Evolutionary conservation across 768 basidiomycete species (phyloP).

Genomic region (Roridomyces roridus): DNA sequence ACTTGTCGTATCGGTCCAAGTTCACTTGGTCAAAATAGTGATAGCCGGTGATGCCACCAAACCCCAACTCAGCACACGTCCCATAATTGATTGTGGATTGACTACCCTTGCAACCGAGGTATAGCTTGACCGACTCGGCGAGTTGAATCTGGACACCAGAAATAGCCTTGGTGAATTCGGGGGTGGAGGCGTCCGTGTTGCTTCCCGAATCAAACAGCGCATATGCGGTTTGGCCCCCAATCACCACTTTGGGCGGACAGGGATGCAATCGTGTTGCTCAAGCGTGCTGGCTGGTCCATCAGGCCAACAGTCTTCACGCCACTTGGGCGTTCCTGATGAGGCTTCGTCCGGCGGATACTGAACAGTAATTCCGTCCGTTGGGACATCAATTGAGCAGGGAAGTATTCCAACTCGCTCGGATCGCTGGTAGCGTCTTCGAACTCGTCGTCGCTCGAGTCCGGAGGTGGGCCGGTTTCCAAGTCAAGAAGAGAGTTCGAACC

Average conservation of each 20-base stretch:
- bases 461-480: too few relatives aligned
- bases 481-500: too few relatives aligned
- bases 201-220: neutral
- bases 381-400: too few relatives aligned
- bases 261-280: neutral
- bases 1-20: neutral
- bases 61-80: neutral
- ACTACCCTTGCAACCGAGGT: neutral
- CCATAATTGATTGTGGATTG: neutral
- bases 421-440: too few relatives aligned
- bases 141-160: neutral
- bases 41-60: neutral
- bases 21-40: neutral
- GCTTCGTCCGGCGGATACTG: too few relatives aligned
- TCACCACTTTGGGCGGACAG: neutral
- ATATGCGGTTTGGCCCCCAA: neutral
- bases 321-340: too few relatives aligned
- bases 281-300: neutral
- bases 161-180: neutral
- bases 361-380: too few relatives aligned
- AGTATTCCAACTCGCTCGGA: too few relatives aligned
- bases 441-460: too few relatives aligned
- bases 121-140: neutral
- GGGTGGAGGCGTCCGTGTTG: neutral
- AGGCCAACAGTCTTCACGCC: neutral